Evolutionary conservation across 441 rosid species (phyloP).

Genomic region (Pelargonium myrrhifolium): DNA sequence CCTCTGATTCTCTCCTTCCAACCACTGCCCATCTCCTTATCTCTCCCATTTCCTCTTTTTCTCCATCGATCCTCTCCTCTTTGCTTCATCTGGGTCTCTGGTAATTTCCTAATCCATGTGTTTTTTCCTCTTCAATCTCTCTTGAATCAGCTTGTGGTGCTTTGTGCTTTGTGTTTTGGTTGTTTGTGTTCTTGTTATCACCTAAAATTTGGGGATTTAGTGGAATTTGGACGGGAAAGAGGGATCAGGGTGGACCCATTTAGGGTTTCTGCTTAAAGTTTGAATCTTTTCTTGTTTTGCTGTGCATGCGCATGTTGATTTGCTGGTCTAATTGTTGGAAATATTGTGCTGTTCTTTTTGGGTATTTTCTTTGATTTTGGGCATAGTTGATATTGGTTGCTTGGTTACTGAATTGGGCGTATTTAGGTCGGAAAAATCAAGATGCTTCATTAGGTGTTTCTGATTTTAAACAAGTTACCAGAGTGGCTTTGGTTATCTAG

Average conservation of each 20-base stretch:
- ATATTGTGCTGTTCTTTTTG: neutral
- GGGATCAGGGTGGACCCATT: constrained; percentile 1
- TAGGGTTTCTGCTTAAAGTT: constrained; percentile 4
- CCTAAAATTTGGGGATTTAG: neutral
- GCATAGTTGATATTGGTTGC: neutral
- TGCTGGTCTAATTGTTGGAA: neutral
- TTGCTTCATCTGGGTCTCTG: constrained; percentile 2
- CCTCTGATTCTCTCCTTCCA: neutral
- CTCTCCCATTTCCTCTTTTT: neutral
- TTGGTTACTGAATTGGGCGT: neutral
- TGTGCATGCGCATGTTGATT: neutral
- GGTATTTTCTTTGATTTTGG: neutral
- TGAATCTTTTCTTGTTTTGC: neutral
- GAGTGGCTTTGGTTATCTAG: neutral
- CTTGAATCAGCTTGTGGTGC: neutral
- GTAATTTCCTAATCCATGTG: neutral
- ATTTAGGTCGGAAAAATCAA: neutral
- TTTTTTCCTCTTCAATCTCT: neutral
- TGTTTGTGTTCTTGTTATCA: neutral
- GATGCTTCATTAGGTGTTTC: neutral
- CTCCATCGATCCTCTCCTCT: neutral
- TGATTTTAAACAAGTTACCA: neutral
- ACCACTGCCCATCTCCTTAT: neutral
- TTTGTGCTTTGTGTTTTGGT: neutral
- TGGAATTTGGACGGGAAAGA: neutral